Evolutionary conservation across 2,329 filamentous ascomycete species (phyloP).

Genomic region (Apiospora rasikravindrae): DNA sequence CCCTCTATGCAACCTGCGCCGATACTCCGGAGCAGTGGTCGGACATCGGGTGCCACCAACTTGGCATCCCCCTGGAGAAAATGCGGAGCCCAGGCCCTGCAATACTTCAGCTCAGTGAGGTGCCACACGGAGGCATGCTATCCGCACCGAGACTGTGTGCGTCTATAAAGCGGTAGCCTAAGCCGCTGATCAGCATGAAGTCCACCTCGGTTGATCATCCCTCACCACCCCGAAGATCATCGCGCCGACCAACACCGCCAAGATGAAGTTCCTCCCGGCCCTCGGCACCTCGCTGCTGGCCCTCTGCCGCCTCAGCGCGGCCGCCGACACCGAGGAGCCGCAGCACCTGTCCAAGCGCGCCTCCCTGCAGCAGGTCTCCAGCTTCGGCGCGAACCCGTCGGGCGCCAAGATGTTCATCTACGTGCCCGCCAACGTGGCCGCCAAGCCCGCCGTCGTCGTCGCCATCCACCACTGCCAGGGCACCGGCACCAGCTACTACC

Average conservation of each 20-base stretch:
- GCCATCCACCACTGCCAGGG: conserved; percentile 61
- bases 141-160: background rate
- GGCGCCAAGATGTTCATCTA: conserved; percentile 52
- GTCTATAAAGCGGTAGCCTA: background rate
- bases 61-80: background rate
- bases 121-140: conserved; percentile 8
- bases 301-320: conserved; percentile 24
- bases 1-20: background rate
- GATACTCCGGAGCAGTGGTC: background rate
- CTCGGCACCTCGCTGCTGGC: conserved; percentile 23
- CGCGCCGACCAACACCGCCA: background rate
- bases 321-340: conserved; percentile 3
- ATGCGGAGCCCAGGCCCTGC: background rate
- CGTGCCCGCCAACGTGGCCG: conserved; percentile 41
- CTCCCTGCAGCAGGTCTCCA: conserved; percentile 34
- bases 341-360: conserved; percentile 25
- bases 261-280: conserved; percentile 22
- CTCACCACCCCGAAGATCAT: background rate
- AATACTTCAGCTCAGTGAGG: background rate
- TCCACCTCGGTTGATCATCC: background rate
- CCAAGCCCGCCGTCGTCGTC: conserved; percentile 53
- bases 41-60: background rate
- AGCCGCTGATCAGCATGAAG: background rate
- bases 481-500: conserved; percentile 54
- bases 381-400: conserved; percentile 43